Conservation (phyloP, 1,284 basidiomycete genomes). For the Porodaedalea pini region DNA sequence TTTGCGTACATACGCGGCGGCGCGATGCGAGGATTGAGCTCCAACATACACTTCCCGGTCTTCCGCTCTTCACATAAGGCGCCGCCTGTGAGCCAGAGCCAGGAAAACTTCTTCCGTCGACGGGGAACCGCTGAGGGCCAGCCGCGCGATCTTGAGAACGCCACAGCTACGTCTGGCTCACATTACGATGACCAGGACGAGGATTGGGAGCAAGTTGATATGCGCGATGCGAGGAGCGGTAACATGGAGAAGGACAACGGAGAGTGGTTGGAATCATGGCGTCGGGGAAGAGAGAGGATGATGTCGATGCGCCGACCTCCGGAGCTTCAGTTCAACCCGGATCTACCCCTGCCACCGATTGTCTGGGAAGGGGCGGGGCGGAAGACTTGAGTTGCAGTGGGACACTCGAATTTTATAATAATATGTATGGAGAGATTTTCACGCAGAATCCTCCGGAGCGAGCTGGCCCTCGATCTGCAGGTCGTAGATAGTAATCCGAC, state of each 20-base stretch:
- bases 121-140: neutral
- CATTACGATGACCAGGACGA: neutral
- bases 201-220: neutral
- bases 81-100: neutral
- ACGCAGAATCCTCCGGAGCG: neutral
- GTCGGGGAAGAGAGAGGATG: conserved; percentile 3
- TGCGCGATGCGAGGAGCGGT: neutral
- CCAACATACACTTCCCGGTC: neutral
- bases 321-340: conserved; percentile 7
- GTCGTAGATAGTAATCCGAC: conserved; percentile 69
- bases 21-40: neutral
- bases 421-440: neutral
- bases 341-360: conserved; percentile 12
- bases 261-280: conserved; percentile 15
- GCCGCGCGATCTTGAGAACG: neutral
- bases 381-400: neutral
- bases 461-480: conserved; percentile 46
- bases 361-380: neutral
- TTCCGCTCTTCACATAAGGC: neutral
- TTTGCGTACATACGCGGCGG: conserved; percentile 4
- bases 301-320: neutral
- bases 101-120: neutral
- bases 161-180: neutral
- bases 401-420: neutral
- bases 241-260: conserved; percentile 2